Evolutionary conservation across 1,139 yeast genomes (phyloP).

Genomic region (Hyphopichia fennica): DNA sequence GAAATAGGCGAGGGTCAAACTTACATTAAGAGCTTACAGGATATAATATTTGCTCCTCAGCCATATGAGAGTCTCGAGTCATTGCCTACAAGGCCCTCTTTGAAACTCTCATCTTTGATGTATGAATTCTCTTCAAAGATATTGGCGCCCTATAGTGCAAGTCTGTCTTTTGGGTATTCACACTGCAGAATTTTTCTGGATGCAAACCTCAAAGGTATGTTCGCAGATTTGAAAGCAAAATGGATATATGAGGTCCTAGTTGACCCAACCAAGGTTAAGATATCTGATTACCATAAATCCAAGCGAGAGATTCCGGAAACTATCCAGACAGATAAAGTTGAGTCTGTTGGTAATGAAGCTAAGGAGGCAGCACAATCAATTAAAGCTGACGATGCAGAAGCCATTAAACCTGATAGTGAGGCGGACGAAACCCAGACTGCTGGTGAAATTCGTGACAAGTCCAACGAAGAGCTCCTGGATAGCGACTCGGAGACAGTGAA

Average conservation of each 20-base stretch:
- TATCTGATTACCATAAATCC: not conserved
- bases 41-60: not conserved
- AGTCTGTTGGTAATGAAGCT: too few relatives aligned
- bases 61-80: not conserved
- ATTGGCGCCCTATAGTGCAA: conserved; percentile 9
- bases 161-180: conserved; percentile 12
- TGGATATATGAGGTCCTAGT: conserved; percentile 19
- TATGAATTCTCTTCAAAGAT: conserved; percentile 21
- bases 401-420: not conserved
- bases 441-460: not conserved
- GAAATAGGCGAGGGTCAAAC: not conserved
- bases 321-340: too few relatives aligned
- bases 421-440: not conserved
- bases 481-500: too few relatives aligned
- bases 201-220: conserved; percentile 13
- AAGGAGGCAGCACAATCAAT: too few relatives aligned
- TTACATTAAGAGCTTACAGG: not conserved
- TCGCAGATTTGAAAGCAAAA: conserved; percentile 23
- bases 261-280: not conserved
- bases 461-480: too few relatives aligned
- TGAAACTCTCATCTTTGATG: conserved; percentile 21
- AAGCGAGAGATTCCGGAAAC: too few relatives aligned
- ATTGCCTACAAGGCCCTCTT: conserved; percentile 23
- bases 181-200: conserved; percentile 24
- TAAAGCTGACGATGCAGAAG: not conserved